Base-by-base conservation (phyloP, 2,329 filamentous ascomycete genomes). In the Penicillium digitatum region DNA sequence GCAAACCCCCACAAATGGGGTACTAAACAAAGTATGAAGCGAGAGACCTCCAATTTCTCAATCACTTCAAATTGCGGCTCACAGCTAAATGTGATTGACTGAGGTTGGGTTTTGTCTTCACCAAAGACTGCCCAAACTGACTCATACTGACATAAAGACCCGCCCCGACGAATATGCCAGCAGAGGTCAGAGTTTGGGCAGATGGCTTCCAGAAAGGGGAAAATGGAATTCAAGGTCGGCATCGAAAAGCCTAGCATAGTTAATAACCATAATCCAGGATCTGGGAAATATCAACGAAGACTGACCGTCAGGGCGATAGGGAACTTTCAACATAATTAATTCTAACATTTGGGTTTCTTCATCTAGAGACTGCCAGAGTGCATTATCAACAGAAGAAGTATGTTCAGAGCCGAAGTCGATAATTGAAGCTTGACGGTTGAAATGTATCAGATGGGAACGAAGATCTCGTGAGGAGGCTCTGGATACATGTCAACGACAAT, bases 221-320 rank as follows among this genome's bases (percentile, higher is more conserved):
- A 49, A 49, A 49, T 49, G 5, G 47, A 49, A 4, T 49, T 49
- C 3, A 49, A 49, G 4, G 47, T 40, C 18, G 35, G 47, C 27
- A 49, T 49, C 18, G 26, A 49, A 49, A 40, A 49, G 26, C 0
- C 46, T 48, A 39, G 35, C 2, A 32, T 24, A 48, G n/a, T 48
- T 7, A 48, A 3, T 9, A 32, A 40, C n/a, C 4, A 31, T 1
- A 31, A 31, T n/a, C 22, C 16, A 16, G 1, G 14, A 22, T 1
- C 24, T 0, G 14, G 37, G 32, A 32, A 1, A 5, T 16, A 32
- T 40, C 5, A 31, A 49, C 1, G 24, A 12, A n/a, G 22, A 40
- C 47, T 5, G 5, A 49, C 47, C 3, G 24, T 49, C 35, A 9
- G 14, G 47, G 35, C 7, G 26, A 32, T 49, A n/a, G 12, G 26